Evolutionary conservation across 2,329 filamentous ascomycete genomes (phyloP), one percentile per base, ranked within the genome.

Genomic region (Thielaviopsis ethacetica): DNA sequence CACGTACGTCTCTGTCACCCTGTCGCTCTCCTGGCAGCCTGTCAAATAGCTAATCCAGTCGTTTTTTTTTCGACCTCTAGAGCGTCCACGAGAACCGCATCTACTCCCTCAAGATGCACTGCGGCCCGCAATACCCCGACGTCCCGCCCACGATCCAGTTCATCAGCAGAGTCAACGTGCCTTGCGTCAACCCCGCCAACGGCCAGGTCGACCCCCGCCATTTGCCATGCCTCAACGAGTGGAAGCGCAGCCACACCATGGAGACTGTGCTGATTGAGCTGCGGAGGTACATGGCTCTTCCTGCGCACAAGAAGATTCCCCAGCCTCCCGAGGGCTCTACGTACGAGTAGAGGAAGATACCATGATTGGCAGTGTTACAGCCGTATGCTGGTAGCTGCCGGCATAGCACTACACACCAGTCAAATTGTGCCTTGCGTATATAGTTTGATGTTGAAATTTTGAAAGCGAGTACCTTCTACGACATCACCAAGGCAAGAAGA

Each of bases 31-130:
- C 41, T 21, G 12, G 54, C 26, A 2, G 21, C 22, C 26, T n/a
- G 27, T 21, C 9, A 10, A 27, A 50, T 22, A 21, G 24, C 50
- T 57, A 26, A 57, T 19, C 53, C 47, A 21, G 51, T n/a, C 58
- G 49, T 55, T 54, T 47, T 62, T 58, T 59, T 58, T 47, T 30
- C 15, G 49, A 44, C 47, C 13, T 49, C 50, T 68, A 93, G 88
- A 95, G 90, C 72, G 90, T 85, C 63, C 91, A 97, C 71, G 93
- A 98, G 78, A 98, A 98, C 75, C 87, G 93, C 68, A 98, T 98
- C 75, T 98, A 98, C 79, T 94, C 89, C 65, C 81, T 98, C 67
- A 94, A 91, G 73, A 95, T 98, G 76, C 86, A 95, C 75, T 98
- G 93, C 75, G 91, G 90, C 63, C 78, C 83, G 54, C 77, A 87